These are phyloP conservation scores for Tuber umbilicatum DNA, from an alignment of 495 filamentous ascomycete genomes.

Conservation along the genomic window DNA sequence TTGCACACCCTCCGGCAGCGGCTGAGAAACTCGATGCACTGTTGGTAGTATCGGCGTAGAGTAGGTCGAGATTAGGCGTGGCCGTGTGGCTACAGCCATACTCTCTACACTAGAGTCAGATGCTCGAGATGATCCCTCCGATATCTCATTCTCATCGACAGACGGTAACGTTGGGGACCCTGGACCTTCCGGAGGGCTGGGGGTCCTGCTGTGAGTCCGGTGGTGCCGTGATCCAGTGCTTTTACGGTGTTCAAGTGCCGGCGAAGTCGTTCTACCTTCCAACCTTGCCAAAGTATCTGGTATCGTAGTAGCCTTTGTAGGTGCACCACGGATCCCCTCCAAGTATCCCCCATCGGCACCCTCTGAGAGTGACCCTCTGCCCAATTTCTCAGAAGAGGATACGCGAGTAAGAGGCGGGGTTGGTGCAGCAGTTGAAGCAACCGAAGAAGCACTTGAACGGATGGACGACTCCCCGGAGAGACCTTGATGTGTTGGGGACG, in stretches of 20 bases:
- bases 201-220: constrained; percentile 29
- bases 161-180: constrained; percentile 33
- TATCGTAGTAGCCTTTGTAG: constrained; percentile 23
- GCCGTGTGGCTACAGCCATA: constrained; percentile 14
- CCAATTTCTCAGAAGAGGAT: constrained; percentile 21
- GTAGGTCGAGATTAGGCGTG: constrained; percentile 27
- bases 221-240: constrained; percentile 4
- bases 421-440: constrained; percentile 11
- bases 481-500: constrained; percentile 21
- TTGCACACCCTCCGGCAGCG: constrained; percentile 23
- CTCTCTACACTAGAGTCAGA: constrained; percentile 34
- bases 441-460: constrained; percentile 35
- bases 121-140: constrained; percentile 36
- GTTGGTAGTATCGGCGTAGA: constrained; percentile 33
- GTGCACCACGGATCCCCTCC: not conserved
- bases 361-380: constrained; percentile 6
- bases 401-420: constrained; percentile 32
- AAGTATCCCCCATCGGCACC: not conserved
- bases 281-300: constrained; percentile 35
- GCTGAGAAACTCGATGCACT: constrained; percentile 13
- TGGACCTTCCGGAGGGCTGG: constrained; percentile 37
- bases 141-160: constrained; percentile 34
- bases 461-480: constrained; percentile 24
- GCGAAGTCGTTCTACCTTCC: constrained; percentile 24
- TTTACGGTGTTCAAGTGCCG: constrained; percentile 19